phyloP scores from a whole-genome alignment of 495 filamentous ascomycete genomes.

The Aspergillus conjunctus region DNA sequence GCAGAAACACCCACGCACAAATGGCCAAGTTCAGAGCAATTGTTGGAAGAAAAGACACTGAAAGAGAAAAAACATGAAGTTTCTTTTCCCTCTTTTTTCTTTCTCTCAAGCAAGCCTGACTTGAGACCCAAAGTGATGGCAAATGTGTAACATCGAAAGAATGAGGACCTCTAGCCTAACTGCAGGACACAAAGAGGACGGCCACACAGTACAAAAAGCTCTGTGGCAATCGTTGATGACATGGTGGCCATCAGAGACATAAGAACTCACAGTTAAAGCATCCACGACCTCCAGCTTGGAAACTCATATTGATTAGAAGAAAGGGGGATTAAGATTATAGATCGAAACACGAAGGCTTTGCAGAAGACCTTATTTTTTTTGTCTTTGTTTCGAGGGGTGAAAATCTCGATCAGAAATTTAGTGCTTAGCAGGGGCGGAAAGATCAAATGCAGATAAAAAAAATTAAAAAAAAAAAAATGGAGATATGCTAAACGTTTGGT shows the following conservation, averaged over 20 bases:
- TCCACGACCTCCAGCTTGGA: slow-evolving; percentile 58
- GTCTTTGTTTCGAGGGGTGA: slow-evolving; percentile 14
- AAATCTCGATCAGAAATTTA: slow-evolving; percentile 29
- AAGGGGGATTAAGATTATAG: slow-evolving; percentile 17
- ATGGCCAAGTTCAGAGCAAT: slow-evolving; percentile 11
- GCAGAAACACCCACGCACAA: slow-evolving; percentile 3
- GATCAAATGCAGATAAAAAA: slow-evolving; percentile 27
- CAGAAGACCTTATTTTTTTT: slow-evolving; percentile 9
- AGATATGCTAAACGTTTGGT: slow-evolving; percentile 26
- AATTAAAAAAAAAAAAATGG: slow-evolving; percentile 19
- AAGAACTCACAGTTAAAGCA: slow-evolving; percentile 80
- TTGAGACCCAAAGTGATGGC: slow-evolving; percentile 4
- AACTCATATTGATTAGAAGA: slow-evolving; percentile 48
- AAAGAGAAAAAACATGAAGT: slow-evolving; percentile 2
- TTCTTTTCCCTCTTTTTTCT: slow-evolving; percentile 6
- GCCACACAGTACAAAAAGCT: slow-evolving; percentile 12
- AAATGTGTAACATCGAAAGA: slow-evolving; percentile 4
- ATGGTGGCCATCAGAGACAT: slow-evolving; percentile 14
- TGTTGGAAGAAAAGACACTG: slow-evolving; percentile 15
- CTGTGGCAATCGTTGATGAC: slow-evolving; percentile 4
- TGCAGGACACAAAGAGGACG: slow-evolving; percentile 2
- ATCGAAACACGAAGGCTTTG: slow-evolving; percentile 13
- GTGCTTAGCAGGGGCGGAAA: slow-evolving; percentile 23
- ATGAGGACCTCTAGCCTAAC: not conserved
- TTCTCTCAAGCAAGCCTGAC: slow-evolving; percentile 2